These are phyloP conservation scores for Quercus bicolor DNA, from an alignment of 306 rosid genomes.

Conservation along the genomic window DNA sequence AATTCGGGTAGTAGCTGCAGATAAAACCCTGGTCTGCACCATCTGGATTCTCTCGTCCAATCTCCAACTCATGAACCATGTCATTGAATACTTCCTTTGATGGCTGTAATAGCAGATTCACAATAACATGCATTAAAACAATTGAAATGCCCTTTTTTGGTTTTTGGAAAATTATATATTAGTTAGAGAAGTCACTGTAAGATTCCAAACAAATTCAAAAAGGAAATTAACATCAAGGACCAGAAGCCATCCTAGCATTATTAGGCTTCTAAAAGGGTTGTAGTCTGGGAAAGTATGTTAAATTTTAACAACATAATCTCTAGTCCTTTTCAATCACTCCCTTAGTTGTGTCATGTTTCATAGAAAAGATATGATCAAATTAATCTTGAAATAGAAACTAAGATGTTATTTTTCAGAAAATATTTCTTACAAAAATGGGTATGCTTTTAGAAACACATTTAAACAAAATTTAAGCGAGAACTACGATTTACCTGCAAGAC, in stretches of 20 bases:
- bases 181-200: not conserved
- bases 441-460: not conserved
- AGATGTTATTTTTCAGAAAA: not conserved
- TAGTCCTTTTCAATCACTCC: no score
- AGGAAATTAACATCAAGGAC: not conserved
- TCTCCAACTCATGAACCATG: constrained; percentile 64
- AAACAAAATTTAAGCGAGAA: not conserved
- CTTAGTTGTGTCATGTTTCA: no score
- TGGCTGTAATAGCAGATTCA: constrained; percentile 54
- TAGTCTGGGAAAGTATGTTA: no score
- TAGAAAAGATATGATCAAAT: not conserved
- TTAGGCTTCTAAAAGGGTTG: no score
- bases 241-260: no score
- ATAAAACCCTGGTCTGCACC: constrained; percentile 99
- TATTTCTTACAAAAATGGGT: not conserved
- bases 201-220: not conserved
- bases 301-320: no score
- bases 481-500: constrained; percentile 57
- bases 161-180: not conserved
- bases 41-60: constrained; percentile 79
- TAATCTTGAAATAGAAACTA: not conserved
- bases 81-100: constrained; percentile 70
- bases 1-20: constrained; percentile 76
- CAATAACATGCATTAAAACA: constrained; percentile 2
- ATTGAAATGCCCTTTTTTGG: not conserved